Base-by-base conservation (phyloP, 163 green algal species). In the Volvox carteri region DNA sequence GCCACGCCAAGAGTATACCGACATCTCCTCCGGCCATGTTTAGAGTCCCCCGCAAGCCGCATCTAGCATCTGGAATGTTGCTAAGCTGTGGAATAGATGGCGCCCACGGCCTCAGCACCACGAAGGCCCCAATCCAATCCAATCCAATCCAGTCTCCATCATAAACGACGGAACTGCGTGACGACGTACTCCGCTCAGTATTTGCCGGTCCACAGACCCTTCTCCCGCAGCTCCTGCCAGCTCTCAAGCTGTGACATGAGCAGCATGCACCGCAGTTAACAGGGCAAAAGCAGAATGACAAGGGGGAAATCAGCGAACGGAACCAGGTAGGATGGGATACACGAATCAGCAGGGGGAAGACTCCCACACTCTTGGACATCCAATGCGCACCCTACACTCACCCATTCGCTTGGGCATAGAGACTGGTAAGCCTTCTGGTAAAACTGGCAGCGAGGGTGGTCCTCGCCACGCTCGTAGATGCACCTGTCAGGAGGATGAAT, bases 331-430 rank as follows among this genome's bases (percentile, higher is more conserved):
- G n/a, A n/a, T n/a, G n/a, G n/a, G n/a, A n/a, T n/a, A n/a, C n/a
- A n/a, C n/a, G n/a, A n/a, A n/a, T n/a, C n/a, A n/a, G n/a, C n/a
- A n/a, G n/a, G n/a, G n/a, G n/a, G n/a, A n/a, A n/a, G n/a, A n/a
- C n/a, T n/a, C n/a, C n/a, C n/a, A n/a, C n/a, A n/a, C n/a, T n/a
- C n/a, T n/a, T n/a, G n/a, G n/a, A n/a, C n/a, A n/a, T n/a, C n/a
- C n/a, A n/a, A n/a, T n/a, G n/a, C n/a, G n/a, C n/a, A n/a, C n/a
- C n/a, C n/a, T n/a, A n/a, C n/a, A 92, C 91, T 92, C 48, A 97
- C 93, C 96, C 96, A 98, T 6, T 97, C 95, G 19, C 58, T 84
- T 33, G 96, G 96, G 93, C 96, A 98, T 39, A 98, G 67, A 25
- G 94, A 93, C 72, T 95, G 80, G 87, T 97, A 97, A 0, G 92